Percentiles rank a stretch among this genome's conserved stretches.
These are phyloP conservation scores for Leersia perrieri DNA, from an alignment of 176 grass and related monocot species.

Conservation along the genomic window DNA sequence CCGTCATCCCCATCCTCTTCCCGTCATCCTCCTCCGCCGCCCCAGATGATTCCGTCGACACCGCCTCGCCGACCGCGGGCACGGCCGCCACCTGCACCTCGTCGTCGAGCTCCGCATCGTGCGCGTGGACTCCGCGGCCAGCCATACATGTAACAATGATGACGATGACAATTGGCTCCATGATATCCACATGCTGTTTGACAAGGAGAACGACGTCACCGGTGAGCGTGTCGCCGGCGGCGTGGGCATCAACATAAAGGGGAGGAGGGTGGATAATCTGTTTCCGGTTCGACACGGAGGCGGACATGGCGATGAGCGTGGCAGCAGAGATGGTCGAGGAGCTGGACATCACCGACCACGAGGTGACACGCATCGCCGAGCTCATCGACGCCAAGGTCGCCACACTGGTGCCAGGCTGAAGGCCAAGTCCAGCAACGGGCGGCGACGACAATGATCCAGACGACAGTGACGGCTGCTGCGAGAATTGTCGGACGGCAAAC, in stretches of 20 bases:
- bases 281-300: slow-evolving; percentile 68
- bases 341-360: slow-evolving; percentile 85
- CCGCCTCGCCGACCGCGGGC: no score
- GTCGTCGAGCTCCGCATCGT: no score
- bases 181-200: slow-evolving; percentile 61
- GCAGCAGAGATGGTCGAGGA: slow-evolving; percentile 78
- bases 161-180: slow-evolving; percentile 29
- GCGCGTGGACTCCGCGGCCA: no score
- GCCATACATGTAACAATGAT: no score
- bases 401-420: slow-evolving; percentile 63
- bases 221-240: slow-evolving; percentile 19
- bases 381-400: slow-evolving; percentile 74
- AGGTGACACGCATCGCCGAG: slow-evolving; percentile 77
- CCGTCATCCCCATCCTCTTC: no score
- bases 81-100: no score
- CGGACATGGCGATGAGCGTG: slow-evolving; percentile 70
- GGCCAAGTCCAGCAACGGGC: slow-evolving; percentile 40
- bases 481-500: slow-evolving; percentile 49
- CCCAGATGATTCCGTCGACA: no score
- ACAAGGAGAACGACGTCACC: slow-evolving; percentile 40
- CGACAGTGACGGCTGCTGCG: neutral
- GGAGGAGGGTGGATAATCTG: slow-evolving; percentile 66
- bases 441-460: neutral
- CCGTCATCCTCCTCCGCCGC: no score
- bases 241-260: slow-evolving; percentile 64